Base-by-base conservation (phyloP, 257 asterid genomes). In the Solanum piurae region DNA sequence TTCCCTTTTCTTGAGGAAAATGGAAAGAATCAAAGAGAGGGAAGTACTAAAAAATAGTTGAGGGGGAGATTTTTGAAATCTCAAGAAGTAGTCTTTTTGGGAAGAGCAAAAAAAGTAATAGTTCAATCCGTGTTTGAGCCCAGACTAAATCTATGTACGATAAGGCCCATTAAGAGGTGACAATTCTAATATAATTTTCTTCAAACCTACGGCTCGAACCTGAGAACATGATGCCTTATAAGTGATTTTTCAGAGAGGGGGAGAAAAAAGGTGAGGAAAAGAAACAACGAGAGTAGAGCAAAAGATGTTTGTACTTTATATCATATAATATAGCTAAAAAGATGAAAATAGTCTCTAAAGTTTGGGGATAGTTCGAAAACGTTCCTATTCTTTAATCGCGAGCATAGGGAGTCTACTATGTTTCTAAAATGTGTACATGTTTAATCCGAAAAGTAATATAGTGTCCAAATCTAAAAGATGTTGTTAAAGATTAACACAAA, bases 21-120 rank as follows among this genome's bases (percentile, higher is more conserved):
- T 80, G 86, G 85, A 9, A 49, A 49, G 68, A 82, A 49, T 49
- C 18, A 18, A 29, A 82, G 64, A 29, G 87, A 58, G 40, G 25
- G 80, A 62, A 42, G 36, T 62, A 52, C 79, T 72, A 16, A 12
- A 31, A 37, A 20, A 62, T 20, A 25, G 82, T 34, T 85, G 85
- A 89, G 21, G 85, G 21, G 72, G 34, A 66, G 84, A 71, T 86
- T 42, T 85, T 90, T 90, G 91, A 90, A 91, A 85, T 86, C 89
- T 83, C 86, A 86, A 71, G 40, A 9, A 34, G 12, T 86, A 33
- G 82, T 10, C 29, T 21, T 58, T 82, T 55, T 9, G 71, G 55
- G 64, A 55, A 62, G 68, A 55, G 83, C 85, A 69, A 60, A 60
- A 23, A 58, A 7, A 21, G n/a, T 55, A 2, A 2, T 52, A 52